Percentiles rank a stretch among this genome's conserved stretches.
Evolutionary conservation across 108 stramenopile species (phyloP).

Genomic region (Nitzschia sp.): DNA sequence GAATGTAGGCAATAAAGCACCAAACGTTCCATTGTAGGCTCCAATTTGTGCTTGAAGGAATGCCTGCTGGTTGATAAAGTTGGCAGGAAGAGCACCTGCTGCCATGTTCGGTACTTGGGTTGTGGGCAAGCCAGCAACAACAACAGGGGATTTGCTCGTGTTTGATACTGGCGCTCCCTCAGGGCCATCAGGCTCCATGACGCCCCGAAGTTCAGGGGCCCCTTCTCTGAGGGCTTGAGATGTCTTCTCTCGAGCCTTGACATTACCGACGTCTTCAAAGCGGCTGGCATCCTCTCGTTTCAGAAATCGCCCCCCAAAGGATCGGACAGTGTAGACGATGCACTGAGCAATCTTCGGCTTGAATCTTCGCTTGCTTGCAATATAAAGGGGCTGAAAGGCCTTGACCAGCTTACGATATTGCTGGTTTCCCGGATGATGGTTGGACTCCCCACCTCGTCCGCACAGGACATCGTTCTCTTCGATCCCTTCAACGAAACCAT

Average conservation of each 20-base stretch:
- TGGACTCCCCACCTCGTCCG: slow-evolving; percentile 82
- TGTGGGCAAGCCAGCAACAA: neutral
- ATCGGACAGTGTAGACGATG: slow-evolving; percentile 69
- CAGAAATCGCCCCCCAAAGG: slow-evolving; percentile 71
- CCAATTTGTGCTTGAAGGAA: neutral
- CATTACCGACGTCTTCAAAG: slow-evolving; percentile 46
- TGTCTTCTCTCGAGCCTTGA: slow-evolving; percentile 78
- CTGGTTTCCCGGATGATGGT: slow-evolving; percentile 80
- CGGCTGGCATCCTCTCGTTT: slow-evolving; percentile 33
- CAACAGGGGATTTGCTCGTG: neutral
- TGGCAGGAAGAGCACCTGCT: neutral
- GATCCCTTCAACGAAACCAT: slow-evolving; percentile 10
- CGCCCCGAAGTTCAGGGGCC: slow-evolving; percentile 53
- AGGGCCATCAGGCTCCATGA: neutral
- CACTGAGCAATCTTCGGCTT: slow-evolving; percentile 76
- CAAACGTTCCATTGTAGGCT: neutral
- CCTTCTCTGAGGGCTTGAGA: slow-evolving; percentile 81
- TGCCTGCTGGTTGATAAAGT: neutral
- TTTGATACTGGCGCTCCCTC: neutral
- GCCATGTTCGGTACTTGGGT: neutral
- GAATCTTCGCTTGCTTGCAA: slow-evolving; percentile 50
- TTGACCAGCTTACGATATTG: slow-evolving; percentile 65
- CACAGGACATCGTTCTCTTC: slow-evolving; percentile 67
- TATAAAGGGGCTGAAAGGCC: slow-evolving; percentile 52
- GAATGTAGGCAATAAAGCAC: neutral